Base-by-base conservation (phyloP, 345 rosid species). In the Sisymbrium altissimum region DNA sequence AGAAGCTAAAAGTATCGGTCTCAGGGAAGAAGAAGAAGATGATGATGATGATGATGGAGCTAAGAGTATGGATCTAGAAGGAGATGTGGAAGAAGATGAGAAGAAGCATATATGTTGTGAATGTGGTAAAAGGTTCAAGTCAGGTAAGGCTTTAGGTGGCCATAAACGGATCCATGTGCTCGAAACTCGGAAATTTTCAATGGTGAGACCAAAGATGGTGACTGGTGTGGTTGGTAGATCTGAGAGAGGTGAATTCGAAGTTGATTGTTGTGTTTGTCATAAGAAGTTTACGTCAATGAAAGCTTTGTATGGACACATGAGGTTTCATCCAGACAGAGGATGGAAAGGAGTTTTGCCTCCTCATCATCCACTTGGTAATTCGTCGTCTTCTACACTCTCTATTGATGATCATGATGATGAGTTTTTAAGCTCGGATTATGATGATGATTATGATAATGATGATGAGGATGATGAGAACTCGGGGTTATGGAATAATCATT, bases 271-370 rank as follows among this genome's bases (percentile, higher is more conserved):
- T 45, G 56, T 81, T 7, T 86, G 88, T 54, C 57, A 43, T 2
- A 82, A 79, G 70, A 36, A 45, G 36, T 87, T 84, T 46, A 40
- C 58, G 29, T 83, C 91, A 3, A 48, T 54, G 80, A 84, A 87
- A 59, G 80, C 84, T 53, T 55, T 87, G 21, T 83, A 74, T 15
- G 88, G 91, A 7, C 91, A 87, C 77, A 80, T 87, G 91, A 81
- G 85, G 75, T 61, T 72, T 60, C 91, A 87, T 71, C 86, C 88
- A 4, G 81, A 84, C 29, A 76, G 91, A 71, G 64, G 72, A 1
- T 83, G 88, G 88, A 82, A 81, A 68, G 91, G 91, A 5, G 66
- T 81, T 35, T 72, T 73, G 5, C 85, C 78, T 19, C 82, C 88
- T 12, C 74, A 59, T 57, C 62, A 14, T 17, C 59, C 58, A 27